Base-by-base conservation (phyloP, 2,329 filamentous ascomycete species). In the Verticillium dahliae region DNA sequence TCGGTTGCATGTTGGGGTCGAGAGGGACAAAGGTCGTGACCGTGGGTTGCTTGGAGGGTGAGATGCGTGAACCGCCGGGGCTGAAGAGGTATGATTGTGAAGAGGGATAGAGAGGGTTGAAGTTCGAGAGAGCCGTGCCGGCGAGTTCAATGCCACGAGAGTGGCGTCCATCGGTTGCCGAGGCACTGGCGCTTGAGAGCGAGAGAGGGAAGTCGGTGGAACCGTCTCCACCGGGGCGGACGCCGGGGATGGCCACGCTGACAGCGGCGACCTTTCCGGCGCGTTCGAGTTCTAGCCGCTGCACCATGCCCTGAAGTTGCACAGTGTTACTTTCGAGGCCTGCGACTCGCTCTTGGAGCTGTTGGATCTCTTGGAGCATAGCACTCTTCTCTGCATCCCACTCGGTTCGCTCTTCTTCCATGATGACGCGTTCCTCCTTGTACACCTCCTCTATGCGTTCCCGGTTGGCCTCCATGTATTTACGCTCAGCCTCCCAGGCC, bases 391-490 rank as follows among this genome's bases (percentile, higher is more conserved):
- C 80, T 14, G 70, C 69, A 27, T 78, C 70, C 81, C 81, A 84
- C 13, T 74, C 69, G 15, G 75, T 69, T 18, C 79, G 75, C 63
- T 83, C 78, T 45, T 81, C 78, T 59, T 83, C 80, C 78, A 84
- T 83, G 61, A 84, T 75, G 58, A 73, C 73, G 7, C 81, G 78
- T 67, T 85, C 81, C 65, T 83, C 80, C 64, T 78, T 78, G 67
- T 84, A 84, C n/a, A 84, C 78, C 67, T 82, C 79, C 65, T 84
- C 82, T 4, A 79, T 81, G 14, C 81, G 78, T 56, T 78, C 77
- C 11, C 82, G 78, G 64, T 80, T 83, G 6, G 80, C 81, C 67
- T 85, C 81, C 61, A 85, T 73, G 61, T 83, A 78, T 58, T 77
- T 79, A 38, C 82, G 78, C 68, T 85, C 82, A 10, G 79, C 78